Evolutionary conservation across 495 filamentous ascomycete species (phyloP), one percentile per base, ranked within the genome.

Genomic region (Schizothecium vesticola): DNA sequence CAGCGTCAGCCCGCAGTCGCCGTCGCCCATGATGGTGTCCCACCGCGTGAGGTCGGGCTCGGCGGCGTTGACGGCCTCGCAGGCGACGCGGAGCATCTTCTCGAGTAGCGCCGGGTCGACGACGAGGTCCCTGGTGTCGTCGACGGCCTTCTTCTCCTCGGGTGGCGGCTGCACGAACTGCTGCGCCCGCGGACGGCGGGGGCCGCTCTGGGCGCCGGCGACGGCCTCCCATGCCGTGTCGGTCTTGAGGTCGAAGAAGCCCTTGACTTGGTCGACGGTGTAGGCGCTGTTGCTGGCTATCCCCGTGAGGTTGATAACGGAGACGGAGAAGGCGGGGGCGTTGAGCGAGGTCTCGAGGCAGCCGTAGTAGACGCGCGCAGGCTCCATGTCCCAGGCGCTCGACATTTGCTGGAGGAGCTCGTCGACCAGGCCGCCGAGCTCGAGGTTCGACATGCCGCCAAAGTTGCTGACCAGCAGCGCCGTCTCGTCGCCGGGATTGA

Each of bases 1-100:
- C 10, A 89, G 81, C 16, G 86, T 86, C 77, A 88, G 82, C 24
- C 87, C 87, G 71, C 87, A 89, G 72, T 89, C 87, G 11, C 87
- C 87, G 73, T 89, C 87, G 36, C 87, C 87, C 87, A 89, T 89
- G 64, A 86, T 76, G 29, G 85, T 85, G 75, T 89, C 87, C 82
- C 82, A 89, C 68, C 82, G 83, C 1, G 87, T 89, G 43, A 89
- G 75, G 64, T 85, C 80, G 0, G 87, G 87, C 73, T 89, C 87
- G 1, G 86, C 83, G 19, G 73, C 77, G 36, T 86, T 79, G 23
- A 85, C 80, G 4, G 76, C 80, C 19, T 81, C 73, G 77, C 83
- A 86, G 2, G 86, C 87, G 55, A 72, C 72, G 9, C 82, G 79
- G 5, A 89, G 75, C 70, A 85, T 85, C 24, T 71, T 77, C 25